These are phyloP conservation scores for Piloderma croceum DNA, from an alignment of 768 basidiomycete species.

Conservation along the genomic window DNA sequence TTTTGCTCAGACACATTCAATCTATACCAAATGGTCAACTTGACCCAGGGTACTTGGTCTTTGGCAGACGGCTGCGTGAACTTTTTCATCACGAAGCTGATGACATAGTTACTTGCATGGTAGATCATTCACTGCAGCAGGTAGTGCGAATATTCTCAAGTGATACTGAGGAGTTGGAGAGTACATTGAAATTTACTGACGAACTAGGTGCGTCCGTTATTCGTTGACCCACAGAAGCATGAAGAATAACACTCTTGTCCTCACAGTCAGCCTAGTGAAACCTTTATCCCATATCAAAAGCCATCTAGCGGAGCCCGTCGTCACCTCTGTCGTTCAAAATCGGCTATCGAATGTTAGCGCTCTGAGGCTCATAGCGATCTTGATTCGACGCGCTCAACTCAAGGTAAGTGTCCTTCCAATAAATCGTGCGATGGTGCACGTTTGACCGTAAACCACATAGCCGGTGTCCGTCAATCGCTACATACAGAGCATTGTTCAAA, in stretches of 20 bases:
- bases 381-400: constrained; percentile 40
- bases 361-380: constrained; percentile 38
- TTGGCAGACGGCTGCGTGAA: constrained; percentile 26
- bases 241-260: constrained; percentile 7
- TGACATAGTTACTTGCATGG: constrained; percentile 23
- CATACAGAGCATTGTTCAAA: constrained; percentile 71
- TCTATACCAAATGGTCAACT: no score
- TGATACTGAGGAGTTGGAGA: constrained; percentile 1
- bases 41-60: constrained; percentile 24
- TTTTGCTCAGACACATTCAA: no score
- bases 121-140: constrained; percentile 49
- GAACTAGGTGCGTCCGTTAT: constrained; percentile 1
- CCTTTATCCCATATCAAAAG: constrained; percentile 35
- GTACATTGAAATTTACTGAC: constrained; percentile 1
- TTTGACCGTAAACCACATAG: constrained; percentile 25
- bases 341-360: constrained; percentile 40
- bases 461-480: constrained; percentile 69
- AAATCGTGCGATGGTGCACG: neutral
- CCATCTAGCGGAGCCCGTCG: constrained; percentile 65
- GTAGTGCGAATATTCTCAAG: constrained; percentile 32
- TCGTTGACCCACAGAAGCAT: no score
- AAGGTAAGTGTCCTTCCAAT: constrained; percentile 49
- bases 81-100: constrained; percentile 18
- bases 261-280: constrained; percentile 28
- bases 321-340: constrained; percentile 58